Evolutionary conservation across 1,139 yeast genomes (phyloP).

Genomic region (Debaryomyces nepalensis): DNA sequence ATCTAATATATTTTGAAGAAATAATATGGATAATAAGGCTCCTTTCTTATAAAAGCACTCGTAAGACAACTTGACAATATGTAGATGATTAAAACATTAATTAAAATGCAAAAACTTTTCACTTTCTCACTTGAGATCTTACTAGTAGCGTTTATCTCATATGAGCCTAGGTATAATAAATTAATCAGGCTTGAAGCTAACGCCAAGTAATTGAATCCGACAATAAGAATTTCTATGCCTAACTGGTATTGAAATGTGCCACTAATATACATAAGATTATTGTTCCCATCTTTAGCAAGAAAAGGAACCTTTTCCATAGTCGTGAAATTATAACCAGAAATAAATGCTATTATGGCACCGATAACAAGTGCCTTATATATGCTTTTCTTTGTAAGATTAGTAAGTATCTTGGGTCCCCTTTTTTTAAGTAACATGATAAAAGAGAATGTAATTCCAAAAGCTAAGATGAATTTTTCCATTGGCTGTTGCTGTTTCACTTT

Average conservation of each 20-base stretch:
- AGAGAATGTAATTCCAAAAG: constrained; percentile 51
- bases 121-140: constrained; percentile 24
- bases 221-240: constrained; percentile 63
- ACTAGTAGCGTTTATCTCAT: constrained; percentile 27
- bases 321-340: constrained; percentile 69
- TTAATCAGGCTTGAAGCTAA: constrained; percentile 45
- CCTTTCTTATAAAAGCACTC: constrained; percentile 45
- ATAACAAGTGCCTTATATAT: constrained; percentile 46
- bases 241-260: constrained; percentile 71
- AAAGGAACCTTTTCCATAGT: constrained; percentile 64
- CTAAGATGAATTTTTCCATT: constrained; percentile 43
- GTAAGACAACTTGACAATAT: constrained; percentile 43
- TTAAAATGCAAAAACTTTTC: constrained; percentile 20
- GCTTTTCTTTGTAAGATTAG: constrained; percentile 34
- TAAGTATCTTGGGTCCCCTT: constrained; percentile 43
- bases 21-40: constrained; percentile 44
- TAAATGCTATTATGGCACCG: constrained; percentile 44
- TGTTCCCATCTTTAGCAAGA: constrained; percentile 54
- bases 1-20: constrained; percentile 37
- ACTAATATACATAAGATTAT: constrained; percentile 56
- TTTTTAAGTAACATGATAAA: constrained; percentile 55
- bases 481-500: constrained; percentile 49
- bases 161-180: constrained; percentile 43
- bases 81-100: constrained; percentile 27
- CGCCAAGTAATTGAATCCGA: constrained; percentile 51